Evolutionary conservation across 345 rosid species (phyloP), one percentile per base, ranked within the genome.

Genomic region (Pistacia integerrima): DNA sequence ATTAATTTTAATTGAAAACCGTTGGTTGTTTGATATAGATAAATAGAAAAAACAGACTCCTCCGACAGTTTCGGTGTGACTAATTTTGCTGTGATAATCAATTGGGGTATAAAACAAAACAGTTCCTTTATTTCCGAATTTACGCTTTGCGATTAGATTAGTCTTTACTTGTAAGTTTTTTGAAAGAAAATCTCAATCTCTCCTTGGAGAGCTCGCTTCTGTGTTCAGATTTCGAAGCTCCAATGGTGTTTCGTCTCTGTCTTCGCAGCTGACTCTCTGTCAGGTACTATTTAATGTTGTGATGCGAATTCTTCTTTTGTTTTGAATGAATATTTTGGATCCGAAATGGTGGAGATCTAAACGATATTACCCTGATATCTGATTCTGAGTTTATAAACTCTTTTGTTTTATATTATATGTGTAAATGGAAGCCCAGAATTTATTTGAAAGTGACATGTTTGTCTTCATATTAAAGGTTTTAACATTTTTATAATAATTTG

Each of bases 51-150:
- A 65, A 79, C 68, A 13, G 75, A 66, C 18, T 38, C 11, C 38
- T 36, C 82, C 89, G 81, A 78, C 71, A 78, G 79, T 58, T 5
- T 57, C 84, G 92, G 81, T 63, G 75, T 70, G 66, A 68, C 87
- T 81, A 73, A 54, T 2, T 70, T 73, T 67, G 64, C 55, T 71
- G 78, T 69, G 74, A 79, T 44, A 52, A 71, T 76, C 68, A 72
- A 76, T 66, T 63, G 46, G 69, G 67, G 64, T 75, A 77, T 69
- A 80, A 74, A 77, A 80, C 52, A 77, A 83, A 57, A 17, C 62
- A 74, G 36, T 58, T 14, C 52, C 33, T 69, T 70, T 28, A 74
- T 73, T 75, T 73, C 74, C 44, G 48, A 69, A 70, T n/a, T 20
- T 9, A 56, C 74, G 76, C 78, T 60, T 76, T 11, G 68, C 73